Evolutionary conservation across 2,329 filamentous ascomycete species (phyloP), one percentile per base, ranked within the genome.

Genomic region (Phyllosticta citriasiana): DNA sequence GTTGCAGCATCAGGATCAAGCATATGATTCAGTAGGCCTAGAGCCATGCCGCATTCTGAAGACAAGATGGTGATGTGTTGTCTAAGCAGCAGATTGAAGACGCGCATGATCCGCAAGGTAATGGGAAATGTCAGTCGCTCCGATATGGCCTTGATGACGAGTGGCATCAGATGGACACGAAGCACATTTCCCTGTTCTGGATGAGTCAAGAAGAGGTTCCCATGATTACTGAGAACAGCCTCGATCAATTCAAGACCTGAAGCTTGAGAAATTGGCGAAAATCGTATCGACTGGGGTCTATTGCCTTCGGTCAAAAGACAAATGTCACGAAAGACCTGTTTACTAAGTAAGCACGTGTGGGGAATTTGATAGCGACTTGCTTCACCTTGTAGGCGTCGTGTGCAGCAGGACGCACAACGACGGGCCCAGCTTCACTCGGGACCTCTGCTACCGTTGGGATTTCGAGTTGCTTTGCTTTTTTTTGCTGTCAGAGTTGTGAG

Each of bases 171-270:
- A 56, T 88, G 82, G 3, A 82, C 80, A 26, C 89, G 85, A 47
- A 97, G 79, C 47, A 96, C 84, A 65, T 93, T 82, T 4, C 88
- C 84, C 72, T 96, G 88, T 69, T 97, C 92, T 0, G 84, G 81
- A 69, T 97, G 91, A 2, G 80, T 79, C 19, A 86, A 79, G 72
- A 97, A 94, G 27, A 96, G 84, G 57, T 81, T 79, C n/a, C 87
- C 84, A 77, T 97, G 91, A 67, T 92, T 95, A 25, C 88, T 87
- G 63, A 99, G 78, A 58, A 96, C 86, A 0, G 91, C 93, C 74
- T 97, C 92, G 67, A 99, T 91, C 60, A 97, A 81, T 71, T 99
- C 94, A 1, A 99, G 77, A 5, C 91, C 89, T 67, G 96, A 94
- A 0, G 89, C 88, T 67, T 91, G 86, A 0, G 90, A 86, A 9